Base-by-base conservation (phyloP, 768 basidiomycete species). In the Auricularia heimuer region DNA sequence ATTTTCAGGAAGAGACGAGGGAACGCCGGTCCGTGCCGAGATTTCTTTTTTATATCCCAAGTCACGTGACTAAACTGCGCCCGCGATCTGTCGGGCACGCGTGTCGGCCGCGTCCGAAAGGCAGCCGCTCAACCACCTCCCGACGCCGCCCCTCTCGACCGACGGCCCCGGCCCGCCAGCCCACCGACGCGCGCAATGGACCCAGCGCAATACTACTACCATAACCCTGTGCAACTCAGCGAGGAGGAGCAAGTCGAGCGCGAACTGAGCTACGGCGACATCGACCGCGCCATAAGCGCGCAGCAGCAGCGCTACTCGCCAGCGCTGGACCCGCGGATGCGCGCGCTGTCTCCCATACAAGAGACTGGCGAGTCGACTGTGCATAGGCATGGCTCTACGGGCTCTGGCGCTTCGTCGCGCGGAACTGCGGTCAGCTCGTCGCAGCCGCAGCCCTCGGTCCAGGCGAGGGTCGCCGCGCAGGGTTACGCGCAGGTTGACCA, bases 211-310 rank as follows among this genome's bases (percentile, higher is more conserved):
- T 51, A 51, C 16, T 51, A 60, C 56, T 60, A 60, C 29, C 56
- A 60, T 4, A n/a, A 24, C 24, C 56, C 56, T 6, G 14, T 35
- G 56, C 24, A 14, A 7, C 6, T 24, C 10, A 60, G 16, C 56
- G 56, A 35, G 24, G 56, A 60, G 24, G 56, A 60, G 34, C 56
- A 60, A 18, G 56, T 60, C 56, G 56, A 60, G 56, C 56, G 29
- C 56, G 24, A 60, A 10, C 56, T 60, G 14, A 34, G 56, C 29
- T 34, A 8, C 24, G 56, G 56, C 56, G 10, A 29, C 12, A 21
- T 34, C 29, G 56, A 60, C 21, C 56, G 56, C 34, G 56, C 56
- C 11, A 24, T 60, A 8, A 60, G 8, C 29, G 56, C 29, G 7
- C 8, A 29, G 7, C 29, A 29, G 29, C 21, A 29, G 34, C 56